phyloP scores from a whole-genome alignment of 2,329 filamentous ascomycete genomes.

The Neophaeococcomyces aloes region DNA sequence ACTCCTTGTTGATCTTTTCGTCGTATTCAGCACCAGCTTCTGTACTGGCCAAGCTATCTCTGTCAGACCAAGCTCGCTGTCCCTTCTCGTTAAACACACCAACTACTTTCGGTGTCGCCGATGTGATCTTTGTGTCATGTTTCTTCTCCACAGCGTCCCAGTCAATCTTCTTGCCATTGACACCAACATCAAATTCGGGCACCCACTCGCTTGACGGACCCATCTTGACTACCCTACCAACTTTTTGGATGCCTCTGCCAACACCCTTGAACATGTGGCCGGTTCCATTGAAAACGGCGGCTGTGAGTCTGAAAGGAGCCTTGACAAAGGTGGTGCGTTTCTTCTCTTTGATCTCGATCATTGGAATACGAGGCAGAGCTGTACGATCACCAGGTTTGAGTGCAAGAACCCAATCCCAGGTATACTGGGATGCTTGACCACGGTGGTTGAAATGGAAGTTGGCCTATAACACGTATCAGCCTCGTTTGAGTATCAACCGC shows the following conservation, averaged over 20 bases:
- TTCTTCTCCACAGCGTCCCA: constrained; percentile 10
- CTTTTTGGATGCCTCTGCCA: constrained; percentile 14
- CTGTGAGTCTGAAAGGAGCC: constrained; percentile 16
- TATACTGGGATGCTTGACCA: constrained; percentile 14
- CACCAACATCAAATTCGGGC: constrained; percentile 11
- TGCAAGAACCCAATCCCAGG: constrained; percentile 19
- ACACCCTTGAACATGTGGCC: constrained; percentile 12
- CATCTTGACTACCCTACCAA: constrained; percentile 14
- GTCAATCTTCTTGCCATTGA: constrained; percentile 15
- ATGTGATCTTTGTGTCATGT: neutral
- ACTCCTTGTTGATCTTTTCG: constrained; percentile 3
- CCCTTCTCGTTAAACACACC: constrained; percentile 17
- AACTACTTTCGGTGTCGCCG: constrained; percentile 8
- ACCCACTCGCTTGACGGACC: constrained; percentile 17
- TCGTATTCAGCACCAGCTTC: constrained; percentile 1
- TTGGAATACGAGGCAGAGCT: constrained; percentile 18
- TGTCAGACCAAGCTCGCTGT: constrained; percentile 13
- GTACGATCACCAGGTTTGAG: constrained; percentile 18
- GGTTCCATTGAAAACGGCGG: constrained; percentile 9
- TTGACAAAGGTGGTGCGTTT: constrained; percentile 13
- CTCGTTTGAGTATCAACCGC: neutral
- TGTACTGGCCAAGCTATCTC: constrained; percentile 15
- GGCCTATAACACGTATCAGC: constrained; percentile 10
- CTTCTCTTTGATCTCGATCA: constrained; percentile 16
- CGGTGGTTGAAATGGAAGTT: constrained; percentile 22